phyloP scores from a whole-genome alignment of 495 filamentous ascomycete species.

The Aspergillus bridgeri region DNA sequence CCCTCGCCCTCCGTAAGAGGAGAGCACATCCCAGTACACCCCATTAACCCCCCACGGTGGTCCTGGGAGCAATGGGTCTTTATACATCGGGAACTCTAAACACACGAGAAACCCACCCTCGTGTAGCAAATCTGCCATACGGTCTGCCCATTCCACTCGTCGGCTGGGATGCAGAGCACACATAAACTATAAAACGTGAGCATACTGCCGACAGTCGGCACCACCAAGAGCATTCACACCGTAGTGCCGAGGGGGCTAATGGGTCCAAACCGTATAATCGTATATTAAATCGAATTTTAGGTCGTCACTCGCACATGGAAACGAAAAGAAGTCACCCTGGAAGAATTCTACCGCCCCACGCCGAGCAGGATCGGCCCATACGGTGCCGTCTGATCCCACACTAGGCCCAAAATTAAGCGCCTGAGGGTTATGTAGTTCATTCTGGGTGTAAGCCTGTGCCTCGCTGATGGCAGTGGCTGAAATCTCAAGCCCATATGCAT shows the following conservation, averaged over 20 bases:
- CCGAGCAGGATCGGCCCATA: background rate
- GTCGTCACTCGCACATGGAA: constrained; percentile 42
- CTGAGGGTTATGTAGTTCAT: constrained; percentile 13
- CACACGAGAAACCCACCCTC: constrained; percentile 36
- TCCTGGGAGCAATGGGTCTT: constrained; percentile 31
- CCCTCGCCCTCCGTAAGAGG: no score
- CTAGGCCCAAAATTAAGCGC: constrained; percentile 18
- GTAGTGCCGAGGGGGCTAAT: no score
- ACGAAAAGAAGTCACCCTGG: constrained; percentile 61
- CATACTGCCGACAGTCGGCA: background rate
- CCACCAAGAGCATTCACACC: no score
- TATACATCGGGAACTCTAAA: constrained; percentile 42
- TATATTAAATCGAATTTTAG: constrained; percentile 67
- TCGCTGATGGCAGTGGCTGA: constrained; percentile 21
- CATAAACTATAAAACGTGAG: constrained; percentile 27
- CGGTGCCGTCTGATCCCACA: background rate
- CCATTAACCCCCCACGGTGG: constrained; percentile 39
- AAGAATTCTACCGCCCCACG: constrained; percentile 45
- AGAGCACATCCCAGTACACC: constrained; percentile 34
- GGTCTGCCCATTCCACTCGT: constrained; percentile 28
- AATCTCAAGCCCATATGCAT: constrained; percentile 26
- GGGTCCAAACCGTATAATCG: constrained; percentile 64
- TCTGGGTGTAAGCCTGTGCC: constrained; percentile 18
- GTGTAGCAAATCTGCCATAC: constrained; percentile 32
- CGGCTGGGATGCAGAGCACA: constrained; percentile 38